These are phyloP conservation scores for Ceratocystis eucalypticola DNA, from an alignment of 2,329 filamentous ascomycete genomes.

Conservation along the genomic window DNA sequence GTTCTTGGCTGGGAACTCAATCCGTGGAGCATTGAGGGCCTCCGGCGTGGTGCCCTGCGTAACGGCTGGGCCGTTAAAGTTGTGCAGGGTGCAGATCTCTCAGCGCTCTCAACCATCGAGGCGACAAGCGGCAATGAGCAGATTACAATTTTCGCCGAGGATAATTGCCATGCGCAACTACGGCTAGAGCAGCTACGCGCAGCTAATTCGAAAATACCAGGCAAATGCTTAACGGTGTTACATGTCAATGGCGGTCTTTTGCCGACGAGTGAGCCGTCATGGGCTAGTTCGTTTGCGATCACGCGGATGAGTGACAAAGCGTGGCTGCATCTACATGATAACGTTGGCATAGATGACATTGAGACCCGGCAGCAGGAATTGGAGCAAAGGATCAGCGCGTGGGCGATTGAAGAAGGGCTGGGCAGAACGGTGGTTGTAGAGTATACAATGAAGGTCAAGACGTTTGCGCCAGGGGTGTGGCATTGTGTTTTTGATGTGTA, in stretches of 20 bases:
- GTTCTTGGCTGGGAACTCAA: conserved; percentile 88
- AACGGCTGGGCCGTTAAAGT: conserved; percentile 54
- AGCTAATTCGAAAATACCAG: conserved; percentile 11
- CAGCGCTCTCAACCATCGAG: conserved; percentile 24
- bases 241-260: conserved; percentile 54
- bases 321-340: conserved; percentile 56
- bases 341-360: conserved; percentile 44
- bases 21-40: conserved; percentile 70
- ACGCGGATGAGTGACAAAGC: conserved; percentile 27
- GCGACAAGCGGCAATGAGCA: conserved; percentile 33
- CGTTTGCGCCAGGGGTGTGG: conserved; percentile 55
- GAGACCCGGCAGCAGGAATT: conserved; percentile 35
- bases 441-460: conserved; percentile 54
- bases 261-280: conserved; percentile 42
- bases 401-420: conserved; percentile 22
- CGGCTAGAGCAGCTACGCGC: conserved; percentile 30
- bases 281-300: conserved; percentile 39
- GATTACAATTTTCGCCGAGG: conserved; percentile 56
- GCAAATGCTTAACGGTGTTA: conserved; percentile 27
- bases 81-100: conserved; percentile 31
- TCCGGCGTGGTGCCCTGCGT: conserved; percentile 57
- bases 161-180: conserved; percentile 43
- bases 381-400: conserved; percentile 33
- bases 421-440: conserved; percentile 29
- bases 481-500: conserved; percentile 55